Conservation (phyloP, 257 asterid genomes). For the Anisodus tanguticus region DNA sequence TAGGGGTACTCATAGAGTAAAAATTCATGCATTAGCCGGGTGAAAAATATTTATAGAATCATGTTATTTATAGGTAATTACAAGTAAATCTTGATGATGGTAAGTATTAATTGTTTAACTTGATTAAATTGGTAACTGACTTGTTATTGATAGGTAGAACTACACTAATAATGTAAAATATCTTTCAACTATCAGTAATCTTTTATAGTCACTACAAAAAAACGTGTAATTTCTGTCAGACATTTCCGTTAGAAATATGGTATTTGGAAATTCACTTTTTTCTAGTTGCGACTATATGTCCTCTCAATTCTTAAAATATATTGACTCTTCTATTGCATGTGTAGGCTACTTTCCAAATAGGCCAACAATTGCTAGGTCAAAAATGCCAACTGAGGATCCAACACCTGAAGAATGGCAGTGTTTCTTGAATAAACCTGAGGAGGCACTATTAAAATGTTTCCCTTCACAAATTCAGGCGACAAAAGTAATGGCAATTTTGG, state of each 20-base stretch:
- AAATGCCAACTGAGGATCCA: constrained; percentile 71
- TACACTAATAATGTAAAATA: no score
- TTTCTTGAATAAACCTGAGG: constrained; percentile 66
- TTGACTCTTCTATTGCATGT: constrained; percentile 25
- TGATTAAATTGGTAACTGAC: not conserved
- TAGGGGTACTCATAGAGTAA: not conserved
- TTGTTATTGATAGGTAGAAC: no score
- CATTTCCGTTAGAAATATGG: no score
- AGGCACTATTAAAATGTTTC: constrained; percentile 50
- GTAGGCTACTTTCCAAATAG: constrained; percentile 78
- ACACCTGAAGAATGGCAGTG: constrained; percentile 38
- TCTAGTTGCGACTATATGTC: not conserved
- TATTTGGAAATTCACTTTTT: no score
- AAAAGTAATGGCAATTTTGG: constrained; percentile 52
- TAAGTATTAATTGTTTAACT: no score
- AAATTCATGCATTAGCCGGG: not conserved
- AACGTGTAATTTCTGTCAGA: no score
- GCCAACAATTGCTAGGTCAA: constrained; percentile 62
- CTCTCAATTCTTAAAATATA: no score
- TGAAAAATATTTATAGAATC: not conserved
- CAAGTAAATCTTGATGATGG: not conserved
- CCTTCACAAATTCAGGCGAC: constrained; percentile 77
- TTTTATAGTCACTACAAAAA: no score
- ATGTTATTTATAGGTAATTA: not conserved
- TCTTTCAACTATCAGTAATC: not conserved